Base-by-base conservation (phyloP, 257 asterid species). In the Nicotiana knightiana region DNA sequence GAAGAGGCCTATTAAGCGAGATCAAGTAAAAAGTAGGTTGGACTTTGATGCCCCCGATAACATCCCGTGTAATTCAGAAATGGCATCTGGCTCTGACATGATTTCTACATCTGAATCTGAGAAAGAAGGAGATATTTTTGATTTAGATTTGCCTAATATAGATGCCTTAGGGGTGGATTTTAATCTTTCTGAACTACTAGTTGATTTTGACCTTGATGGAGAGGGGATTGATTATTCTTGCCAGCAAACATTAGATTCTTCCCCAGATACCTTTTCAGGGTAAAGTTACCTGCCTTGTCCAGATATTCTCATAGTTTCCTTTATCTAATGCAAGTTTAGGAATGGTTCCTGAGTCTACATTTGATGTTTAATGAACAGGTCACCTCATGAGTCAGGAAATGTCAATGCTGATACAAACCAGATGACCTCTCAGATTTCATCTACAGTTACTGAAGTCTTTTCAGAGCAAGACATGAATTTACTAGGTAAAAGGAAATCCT, bases 21-120 rank as follows among this genome's bases (percentile, higher is more conserved):
- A 93, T 65, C 94, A 93, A 79, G 97, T 92, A 51, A 93, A 93
- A 82, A 95, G 97, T 77, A 92, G 94, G 92, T 88, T 96, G 67
- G 93, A 96, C 85, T 94, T 96, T 85, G 97, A 91, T 73, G 81
- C 91, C 79, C 85, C 90, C 33, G 94, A 94, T 75, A 53, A 51
- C 54, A 83, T 83, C 84, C 93, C 91, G 24, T 62, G 82, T 68
- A 84, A 86, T 67, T 76, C 90, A 32, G 94, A 91, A 85, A 84
- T 85, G 63, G 58, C 64, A 82, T 90, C 83, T 67, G 80, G 85
- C 10, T 81, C 88, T 24, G 93, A 89, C 79, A 88, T 87, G 78
- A 86, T 81, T 71, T 87, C 92, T 4, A 85, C 92, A 48, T 90
- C 98, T 76, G 97, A 90, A 80, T 91, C 96, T 76, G 94, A 89